Percentiles rank a stretch among this genome's conserved stretches.
Evolutionary conservation across 176 grass and related monocot genomes (phyloP).

Genomic region (Saccharum officinarum): DNA sequence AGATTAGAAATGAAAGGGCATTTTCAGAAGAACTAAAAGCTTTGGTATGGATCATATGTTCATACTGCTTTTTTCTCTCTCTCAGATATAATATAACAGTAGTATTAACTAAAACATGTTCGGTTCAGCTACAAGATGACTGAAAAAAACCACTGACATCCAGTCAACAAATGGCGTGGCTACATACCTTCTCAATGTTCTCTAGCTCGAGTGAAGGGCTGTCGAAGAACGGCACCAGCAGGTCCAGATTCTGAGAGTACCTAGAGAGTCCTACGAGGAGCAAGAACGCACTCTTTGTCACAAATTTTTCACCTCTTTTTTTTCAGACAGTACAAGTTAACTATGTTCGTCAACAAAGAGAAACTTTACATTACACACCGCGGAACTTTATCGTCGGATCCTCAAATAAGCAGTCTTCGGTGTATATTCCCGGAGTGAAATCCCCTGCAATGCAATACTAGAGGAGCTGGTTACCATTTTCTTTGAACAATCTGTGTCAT

Average conservation of each 20-base stretch:
- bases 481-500: background rate
- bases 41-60: background rate
- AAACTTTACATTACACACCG: conserved; percentile 17
- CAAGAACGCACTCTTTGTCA: background rate
- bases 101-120: background rate
- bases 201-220: conserved; percentile 71
- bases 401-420: conserved; percentile 81
- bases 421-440: conserved; percentile 64
- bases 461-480: background rate
- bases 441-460: conserved; percentile 49
- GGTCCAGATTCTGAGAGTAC: conserved; percentile 74
- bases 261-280: conserved; percentile 47
- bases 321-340: background rate
- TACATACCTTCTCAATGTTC: conserved; percentile 69
- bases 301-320: background rate
- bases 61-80: background rate
- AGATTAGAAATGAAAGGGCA: conserved; percentile 4
- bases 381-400: conserved; percentile 91
- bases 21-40: background rate
- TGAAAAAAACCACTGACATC: too few species aligned
- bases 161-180: background rate
- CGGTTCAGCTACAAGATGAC: background rate
- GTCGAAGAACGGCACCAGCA: conserved; percentile 86
- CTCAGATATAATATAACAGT: too few species aligned
- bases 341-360: background rate